A percentile compares a stretch with the other conserved stretches of the same genome.
Conservation (phyloP, 2,329 filamentous ascomycete genomes). For the Fusarium sp. region DNA sequence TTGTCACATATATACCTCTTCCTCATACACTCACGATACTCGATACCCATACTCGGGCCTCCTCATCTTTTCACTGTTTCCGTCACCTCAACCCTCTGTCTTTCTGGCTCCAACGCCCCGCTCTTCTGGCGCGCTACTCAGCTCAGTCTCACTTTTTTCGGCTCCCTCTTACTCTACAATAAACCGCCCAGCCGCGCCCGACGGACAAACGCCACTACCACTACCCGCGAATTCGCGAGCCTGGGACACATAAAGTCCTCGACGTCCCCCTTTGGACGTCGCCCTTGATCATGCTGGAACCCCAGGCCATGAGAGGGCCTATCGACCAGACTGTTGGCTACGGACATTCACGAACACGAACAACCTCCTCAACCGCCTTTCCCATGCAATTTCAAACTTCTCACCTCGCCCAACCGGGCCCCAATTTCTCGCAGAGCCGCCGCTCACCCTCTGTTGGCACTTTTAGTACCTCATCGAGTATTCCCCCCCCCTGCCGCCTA, state of each 20-base stretch:
- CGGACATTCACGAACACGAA: conserved; percentile 68
- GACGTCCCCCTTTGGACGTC: conserved; percentile 34
- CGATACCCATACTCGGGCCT: background rate
- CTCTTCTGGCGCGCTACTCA: conserved; percentile 44
- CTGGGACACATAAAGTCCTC: conserved; percentile 42
- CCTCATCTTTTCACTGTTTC: conserved; percentile 20
- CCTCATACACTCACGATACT: conserved; percentile 11
- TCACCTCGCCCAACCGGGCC: conserved; percentile 52
- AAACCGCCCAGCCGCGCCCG: conserved; percentile 43
- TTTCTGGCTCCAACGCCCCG: conserved; percentile 36
- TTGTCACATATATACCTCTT: conserved; percentile 10
- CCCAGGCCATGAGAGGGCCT: conserved; percentile 51
- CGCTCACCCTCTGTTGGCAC: conserved; percentile 76
- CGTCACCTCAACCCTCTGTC: conserved; percentile 25
- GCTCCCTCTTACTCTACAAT: conserved; percentile 46
- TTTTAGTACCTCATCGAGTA: conserved; percentile 78
- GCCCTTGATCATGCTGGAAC: conserved; percentile 51
- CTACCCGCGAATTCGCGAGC: conserved; percentile 22
- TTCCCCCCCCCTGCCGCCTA: conserved; percentile 71
- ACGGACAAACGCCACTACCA: conserved; percentile 44
- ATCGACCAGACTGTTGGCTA: conserved; percentile 58
- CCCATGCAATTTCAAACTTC: conserved; percentile 54
- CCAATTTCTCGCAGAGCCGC: conserved; percentile 59
- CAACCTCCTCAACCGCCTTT: conserved; percentile 69
- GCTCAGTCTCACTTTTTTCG: conserved; percentile 49